A percentile compares a stretch with the other conserved stretches of the same genome.
Evolutionary conservation across 768 basidiomycete species (phyloP).

Genomic region (Suillus brevipes): DNA sequence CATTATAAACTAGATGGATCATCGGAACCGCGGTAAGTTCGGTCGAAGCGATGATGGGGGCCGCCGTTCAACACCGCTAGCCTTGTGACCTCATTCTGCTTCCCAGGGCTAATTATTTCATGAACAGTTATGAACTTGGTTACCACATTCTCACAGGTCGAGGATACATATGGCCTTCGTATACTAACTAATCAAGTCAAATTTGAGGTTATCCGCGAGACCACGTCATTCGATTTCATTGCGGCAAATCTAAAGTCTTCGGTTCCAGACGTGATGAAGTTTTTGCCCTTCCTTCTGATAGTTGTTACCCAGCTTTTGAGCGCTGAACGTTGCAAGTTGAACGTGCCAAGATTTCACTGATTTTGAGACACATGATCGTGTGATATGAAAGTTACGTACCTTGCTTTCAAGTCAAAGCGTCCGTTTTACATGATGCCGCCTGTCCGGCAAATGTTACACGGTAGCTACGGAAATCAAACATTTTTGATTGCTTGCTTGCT

Average conservation of each 20-base stretch:
- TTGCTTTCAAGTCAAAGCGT: conserved; percentile 3
- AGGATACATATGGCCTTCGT: not conserved
- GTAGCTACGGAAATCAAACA: conserved; percentile 15
- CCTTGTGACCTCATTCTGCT: conserved; percentile 1
- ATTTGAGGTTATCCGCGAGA: not conserved
- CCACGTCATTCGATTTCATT: not conserved
- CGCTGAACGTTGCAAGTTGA: too few species aligned
- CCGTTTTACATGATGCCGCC: conserved; percentile 4
- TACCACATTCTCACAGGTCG: conserved; percentile 4
- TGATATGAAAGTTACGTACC: conserved; percentile 7
- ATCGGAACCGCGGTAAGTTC: not conserved
- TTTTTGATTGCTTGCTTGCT: not conserved
- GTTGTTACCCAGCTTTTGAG: too few species aligned
- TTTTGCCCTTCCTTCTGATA: not conserved
- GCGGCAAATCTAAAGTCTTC: not conserved
- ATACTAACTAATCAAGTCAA: not conserved
- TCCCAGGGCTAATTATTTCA: not conserved
- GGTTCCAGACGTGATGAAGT: too few species aligned
- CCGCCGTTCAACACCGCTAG: not conserved
- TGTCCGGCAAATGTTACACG: conserved; percentile 7
- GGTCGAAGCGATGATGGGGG: not conserved
- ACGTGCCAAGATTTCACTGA: not conserved
- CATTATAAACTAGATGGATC: not conserved
- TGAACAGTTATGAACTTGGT: not conserved
- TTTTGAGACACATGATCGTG: not conserved